Evolutionary conservation across 2,329 filamentous ascomycete species (phyloP).

Genomic region (Orbilia javanica): DNA sequence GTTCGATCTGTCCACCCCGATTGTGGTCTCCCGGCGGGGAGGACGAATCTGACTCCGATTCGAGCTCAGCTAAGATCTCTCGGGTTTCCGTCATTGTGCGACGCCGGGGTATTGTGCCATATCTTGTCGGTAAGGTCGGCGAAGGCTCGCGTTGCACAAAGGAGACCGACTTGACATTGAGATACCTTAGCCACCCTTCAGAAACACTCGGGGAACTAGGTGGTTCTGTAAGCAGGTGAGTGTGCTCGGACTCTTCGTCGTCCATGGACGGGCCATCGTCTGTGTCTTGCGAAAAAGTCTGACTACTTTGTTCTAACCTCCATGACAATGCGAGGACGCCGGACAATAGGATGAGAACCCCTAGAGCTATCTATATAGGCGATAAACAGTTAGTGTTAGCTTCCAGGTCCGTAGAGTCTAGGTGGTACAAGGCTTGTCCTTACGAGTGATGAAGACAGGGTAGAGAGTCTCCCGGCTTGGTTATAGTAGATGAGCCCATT

Average conservation of each 20-base stretch:
- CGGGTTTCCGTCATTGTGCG: slow-evolving; percentile 49
- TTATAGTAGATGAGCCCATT: slow-evolving; percentile 97
- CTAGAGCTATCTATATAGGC: slow-evolving; percentile 76
- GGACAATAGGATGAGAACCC: slow-evolving; percentile 84
- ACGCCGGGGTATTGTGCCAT: slow-evolving; percentile 39
- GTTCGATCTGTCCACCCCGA: neutral
- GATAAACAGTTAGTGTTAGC: neutral
- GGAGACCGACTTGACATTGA: slow-evolving; percentile 29
- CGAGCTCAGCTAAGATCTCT: slow-evolving; percentile 50
- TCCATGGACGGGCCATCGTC: slow-evolving; percentile 68
- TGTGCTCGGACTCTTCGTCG: slow-evolving; percentile 31
- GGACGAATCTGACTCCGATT: slow-evolving; percentile 34
- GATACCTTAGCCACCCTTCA: slow-evolving; percentile 33
- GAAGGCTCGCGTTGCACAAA: slow-evolving; percentile 16
- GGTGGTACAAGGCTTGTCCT: neutral
- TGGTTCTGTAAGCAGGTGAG: slow-evolving; percentile 32
- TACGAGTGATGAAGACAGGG: slow-evolving; percentile 77
- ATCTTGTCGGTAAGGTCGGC: slow-evolving; percentile 32
- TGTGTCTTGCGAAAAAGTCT: slow-evolving; percentile 79
- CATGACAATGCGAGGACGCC: slow-evolving; percentile 94
- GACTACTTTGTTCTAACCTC: slow-evolving; percentile 72
- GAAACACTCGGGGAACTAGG: slow-evolving; percentile 22
- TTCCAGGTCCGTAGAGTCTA: neutral
- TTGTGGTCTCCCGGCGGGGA: slow-evolving; percentile 13
- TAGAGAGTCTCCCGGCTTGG: slow-evolving; percentile 83